Conservation (phyloP, 2,329 filamentous ascomycete genomes). For the Hypomyces perniciosus region DNA sequence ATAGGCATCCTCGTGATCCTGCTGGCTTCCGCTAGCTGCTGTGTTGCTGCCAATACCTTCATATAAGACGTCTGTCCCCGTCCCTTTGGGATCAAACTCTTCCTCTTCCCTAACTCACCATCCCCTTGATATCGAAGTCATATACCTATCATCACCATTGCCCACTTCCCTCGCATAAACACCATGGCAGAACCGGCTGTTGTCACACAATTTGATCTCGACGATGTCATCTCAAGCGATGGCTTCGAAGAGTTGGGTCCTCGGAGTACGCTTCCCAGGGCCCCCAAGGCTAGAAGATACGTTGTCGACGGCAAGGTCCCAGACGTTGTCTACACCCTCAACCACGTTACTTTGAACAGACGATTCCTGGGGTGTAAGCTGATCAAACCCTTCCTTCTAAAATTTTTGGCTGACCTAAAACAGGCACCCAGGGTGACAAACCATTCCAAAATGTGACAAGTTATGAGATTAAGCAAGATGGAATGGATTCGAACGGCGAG, state of each 20-base stretch:
- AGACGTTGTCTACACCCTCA: conserved; percentile 37
- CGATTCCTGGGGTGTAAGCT: conserved; percentile 32
- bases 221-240: conserved; percentile 4
- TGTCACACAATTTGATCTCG: not conserved
- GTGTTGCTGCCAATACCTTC: not conserved
- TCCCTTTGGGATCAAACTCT: not conserved
- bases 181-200: conserved; percentile 1
- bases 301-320: conserved; percentile 31
- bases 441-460: conserved; percentile 32
- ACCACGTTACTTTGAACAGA: conserved; percentile 30
- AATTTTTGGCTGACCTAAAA: conserved; percentile 12
- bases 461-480: conserved; percentile 20
- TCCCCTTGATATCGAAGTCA: too few species aligned
- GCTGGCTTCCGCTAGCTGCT: conserved; percentile 6
- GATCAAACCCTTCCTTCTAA: not conserved
- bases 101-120: not conserved
- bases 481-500: conserved; percentile 14
- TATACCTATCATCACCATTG: too few species aligned
- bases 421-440: conserved; percentile 33
- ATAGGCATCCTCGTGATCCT: conserved; percentile 3
- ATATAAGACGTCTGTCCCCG: not conserved
- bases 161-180: not conserved
- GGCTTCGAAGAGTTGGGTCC: conserved; percentile 6
- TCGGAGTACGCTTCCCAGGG: conserved; percentile 8
- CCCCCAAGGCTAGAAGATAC: not conserved